Evolutionary conservation across 2,329 filamentous ascomycete species (phyloP), one percentile per base, ranked within the genome.

Genomic region (Knoxdaviesia capensis): DNA sequence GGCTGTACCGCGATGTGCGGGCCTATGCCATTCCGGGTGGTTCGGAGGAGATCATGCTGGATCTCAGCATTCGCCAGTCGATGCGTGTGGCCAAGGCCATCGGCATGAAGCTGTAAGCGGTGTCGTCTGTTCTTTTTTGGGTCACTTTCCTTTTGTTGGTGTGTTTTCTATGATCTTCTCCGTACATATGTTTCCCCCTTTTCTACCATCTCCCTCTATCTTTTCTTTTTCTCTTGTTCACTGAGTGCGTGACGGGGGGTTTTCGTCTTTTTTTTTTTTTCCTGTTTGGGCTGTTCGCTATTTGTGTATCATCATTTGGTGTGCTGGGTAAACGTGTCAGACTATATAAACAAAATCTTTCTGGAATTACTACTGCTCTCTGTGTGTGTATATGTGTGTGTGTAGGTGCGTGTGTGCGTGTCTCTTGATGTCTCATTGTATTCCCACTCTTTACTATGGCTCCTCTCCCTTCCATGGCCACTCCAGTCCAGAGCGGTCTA

Each of bases 41-140:
- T 29, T 85, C 77, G 50, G 88, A 98, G 65, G 90, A 98, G 71
- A 98, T 98, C 50, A 98, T 98, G 90, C 66, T 96, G 50, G 90
- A 98, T 59, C 61, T 98, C 54, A 93, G 84, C 62, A 93, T 98
- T 59, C 71, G 88, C 52, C 87, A 94, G 68, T 81, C 79, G 48
- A 59, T 94, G 66, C 77, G 75, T 58, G 90, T 98, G 43, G 83
- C 86, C 52, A 79, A 94, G 70, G 77, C 78, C 47, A 66, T 94
- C 58, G 90, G 90, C 7, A 94, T 96, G 88, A 98, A 94, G 71
- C 57, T 98, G 59, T 96, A 77, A 57, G 34, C 20, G 29, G 32
- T 31, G 9, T 30, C 29, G 2, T 36, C 28, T 6, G 30, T 6
- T 38, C 7, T 41, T 34, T 34, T 11, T 34, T 31, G 4, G 1